Evolutionary conservation across 2,329 filamentous ascomycete species (phyloP).

Genomic region (Fusarium subglutinans): DNA sequence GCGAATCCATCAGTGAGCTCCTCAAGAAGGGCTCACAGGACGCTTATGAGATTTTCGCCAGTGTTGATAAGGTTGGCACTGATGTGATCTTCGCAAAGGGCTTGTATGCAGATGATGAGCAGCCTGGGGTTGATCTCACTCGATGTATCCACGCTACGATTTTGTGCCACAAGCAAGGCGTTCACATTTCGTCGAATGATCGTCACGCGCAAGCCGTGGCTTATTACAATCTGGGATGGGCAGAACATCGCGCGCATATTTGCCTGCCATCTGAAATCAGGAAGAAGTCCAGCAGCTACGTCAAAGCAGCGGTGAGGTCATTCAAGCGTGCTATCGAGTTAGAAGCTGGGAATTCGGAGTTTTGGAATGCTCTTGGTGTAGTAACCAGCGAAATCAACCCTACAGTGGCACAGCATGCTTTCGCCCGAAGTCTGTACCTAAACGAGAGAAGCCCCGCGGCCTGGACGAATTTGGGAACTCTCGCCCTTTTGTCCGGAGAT

Average conservation of each 20-base stretch:
- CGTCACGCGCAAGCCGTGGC: constrained; percentile 91
- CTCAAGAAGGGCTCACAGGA: constrained; percentile 63
- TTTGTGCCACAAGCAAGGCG: constrained; percentile 86
- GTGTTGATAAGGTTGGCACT: constrained; percentile 71
- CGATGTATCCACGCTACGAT: constrained; percentile 76
- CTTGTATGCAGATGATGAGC: constrained; percentile 57
- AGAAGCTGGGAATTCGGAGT: constrained; percentile 92
- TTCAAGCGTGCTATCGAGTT: constrained; percentile 97
- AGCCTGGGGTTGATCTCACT: constrained; percentile 60
- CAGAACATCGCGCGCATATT: constrained; percentile 82
- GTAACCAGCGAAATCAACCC: constrained; percentile 88
- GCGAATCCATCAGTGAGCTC: constrained; percentile 64
- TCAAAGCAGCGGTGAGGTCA: constrained; percentile 84
- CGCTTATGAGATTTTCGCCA: constrained; percentile 69
- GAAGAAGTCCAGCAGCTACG: constrained; percentile 72
- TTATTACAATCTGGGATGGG: constrained; percentile 97
- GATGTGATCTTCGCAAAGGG: constrained; percentile 57
- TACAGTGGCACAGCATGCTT: constrained; percentile 89
- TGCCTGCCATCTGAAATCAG: constrained; percentile 64
- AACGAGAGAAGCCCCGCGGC: constrained; percentile 86
- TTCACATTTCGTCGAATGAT: constrained; percentile 77
- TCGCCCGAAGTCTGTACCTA: constrained; percentile 90
- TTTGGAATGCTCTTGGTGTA: constrained; percentile 96
- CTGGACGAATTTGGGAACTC: constrained; percentile 90
- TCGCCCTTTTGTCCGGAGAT: constrained; percentile 88